Base-by-base conservation (phyloP, 176 grass and related monocot species). In the Poa pratensis region DNA sequence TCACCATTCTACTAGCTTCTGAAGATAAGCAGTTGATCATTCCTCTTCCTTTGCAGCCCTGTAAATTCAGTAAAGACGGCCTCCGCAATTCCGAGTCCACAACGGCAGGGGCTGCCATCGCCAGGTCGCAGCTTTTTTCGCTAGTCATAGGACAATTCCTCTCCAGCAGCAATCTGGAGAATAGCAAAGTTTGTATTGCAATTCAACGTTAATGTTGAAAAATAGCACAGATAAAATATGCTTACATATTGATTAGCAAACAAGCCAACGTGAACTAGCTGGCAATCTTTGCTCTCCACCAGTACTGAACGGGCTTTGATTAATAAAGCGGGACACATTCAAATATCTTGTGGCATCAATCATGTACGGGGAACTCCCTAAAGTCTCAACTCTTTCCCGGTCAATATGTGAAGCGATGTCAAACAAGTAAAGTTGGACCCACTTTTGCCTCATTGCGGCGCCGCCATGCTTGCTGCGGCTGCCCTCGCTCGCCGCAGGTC, bases 311-410 rank as follows among this genome's bases (percentile, higher is more conserved):
- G 88, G 60, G 30, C 30, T 30, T 30, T 30, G 96, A 84, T 99
- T 96, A 84, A 99, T 99, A 90, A 96, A 99, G 32, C 93, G 87
- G n/a, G 93, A 90, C 15, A 96, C 87, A 86, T 99, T 99, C 40
- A 90, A 91, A 84, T 90, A 94, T 85, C 88, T 92, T 39, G 83
- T 86, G 53, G 96, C 87, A 92, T 99, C 96, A 80, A 96, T 95
- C 79, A 83, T 81, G 89, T 83, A 94, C 28, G 64, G 51, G 6
- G 79, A 52, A 52, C 64, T 76, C 48, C 92, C 93, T 63, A 77
- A 80, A 68, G 82, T 87, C 59, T 75, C 79, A 78, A 75, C 75
- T 88, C 79, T 80, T 65, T 83, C 78, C 79, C 83, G 64, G 60
- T 95, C 90, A 77, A 96, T 80, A 75, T 94, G 91, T 46, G 84